These are phyloP conservation scores for Helicocarpus griseus DNA, from an alignment of 2,329 filamentous ascomycete species.

Conservation along the genomic window DNA sequence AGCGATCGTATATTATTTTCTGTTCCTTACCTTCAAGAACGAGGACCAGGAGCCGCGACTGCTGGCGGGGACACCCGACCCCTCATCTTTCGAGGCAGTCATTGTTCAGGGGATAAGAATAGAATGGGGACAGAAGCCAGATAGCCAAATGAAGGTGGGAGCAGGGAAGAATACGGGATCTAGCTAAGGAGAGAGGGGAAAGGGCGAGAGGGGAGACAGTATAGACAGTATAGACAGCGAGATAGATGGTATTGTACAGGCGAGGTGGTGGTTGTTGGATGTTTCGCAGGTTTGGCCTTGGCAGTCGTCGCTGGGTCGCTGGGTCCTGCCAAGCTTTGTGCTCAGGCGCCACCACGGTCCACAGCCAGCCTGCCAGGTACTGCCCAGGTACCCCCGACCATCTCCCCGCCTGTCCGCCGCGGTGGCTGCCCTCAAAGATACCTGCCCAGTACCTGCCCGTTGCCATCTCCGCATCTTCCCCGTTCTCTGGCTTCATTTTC, in stretches of 20 bases:
- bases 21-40: constrained; percentile 36
- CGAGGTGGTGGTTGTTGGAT: no score
- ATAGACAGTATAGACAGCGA: not conserved
- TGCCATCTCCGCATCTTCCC: not conserved
- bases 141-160: not conserved
- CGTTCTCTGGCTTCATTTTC: no score
- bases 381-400: not conserved
- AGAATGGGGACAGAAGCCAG: not conserved
- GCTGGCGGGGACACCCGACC: constrained; percentile 29
- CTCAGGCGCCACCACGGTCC: no score
- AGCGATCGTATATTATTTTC: not conserved
- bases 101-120: constrained; percentile 3
- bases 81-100: constrained; percentile 27
- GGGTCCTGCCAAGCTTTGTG: no score
- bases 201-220: not conserved
- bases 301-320: no score
- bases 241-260: no score
- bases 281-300: no score
- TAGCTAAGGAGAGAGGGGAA: not conserved
- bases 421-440: not conserved
- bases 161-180: not conserved
- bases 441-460: not conserved
- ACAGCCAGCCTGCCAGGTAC: no score
- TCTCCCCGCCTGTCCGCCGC: not conserved
- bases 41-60: constrained; percentile 40